phyloP scores from a whole-genome alignment of 208 protist genomes.

The Leishmania martiniquensis region DNA sequence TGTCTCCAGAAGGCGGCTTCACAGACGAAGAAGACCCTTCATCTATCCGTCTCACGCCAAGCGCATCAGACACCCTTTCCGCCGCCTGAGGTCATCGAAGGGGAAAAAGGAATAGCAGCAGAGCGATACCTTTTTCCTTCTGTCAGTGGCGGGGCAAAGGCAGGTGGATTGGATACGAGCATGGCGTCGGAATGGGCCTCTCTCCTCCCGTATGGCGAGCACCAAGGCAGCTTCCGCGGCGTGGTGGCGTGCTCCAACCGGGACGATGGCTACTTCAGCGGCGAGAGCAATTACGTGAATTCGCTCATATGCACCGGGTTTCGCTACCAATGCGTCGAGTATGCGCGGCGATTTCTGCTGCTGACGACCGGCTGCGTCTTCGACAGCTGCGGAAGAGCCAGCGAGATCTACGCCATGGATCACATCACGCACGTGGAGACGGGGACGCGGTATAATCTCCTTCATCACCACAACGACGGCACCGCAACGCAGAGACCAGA shows the following conservation, averaged over 20 bases:
- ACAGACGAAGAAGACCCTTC: neutral
- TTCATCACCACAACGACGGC: constrained; percentile 55
- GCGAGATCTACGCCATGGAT: constrained; percentile 74
- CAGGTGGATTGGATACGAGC: neutral
- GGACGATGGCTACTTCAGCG: constrained; percentile 86
- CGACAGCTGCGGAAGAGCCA: constrained; percentile 60
- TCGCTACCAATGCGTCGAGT: constrained; percentile 86
- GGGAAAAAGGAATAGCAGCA: neutral
- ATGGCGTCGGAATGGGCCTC: constrained; percentile 7
- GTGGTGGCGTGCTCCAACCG: constrained; percentile 73
- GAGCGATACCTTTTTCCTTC: neutral
- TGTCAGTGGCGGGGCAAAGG: neutral
- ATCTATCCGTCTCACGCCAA: neutral
- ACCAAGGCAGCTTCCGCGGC: constrained; percentile 70
- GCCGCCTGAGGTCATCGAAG: neutral
- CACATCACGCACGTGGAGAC: constrained; percentile 69
- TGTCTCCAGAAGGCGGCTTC: neutral
- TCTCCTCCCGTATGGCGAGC: constrained; percentile 59
- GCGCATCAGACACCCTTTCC: neutral
- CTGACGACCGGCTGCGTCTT: constrained; percentile 80
- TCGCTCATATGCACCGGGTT: constrained; percentile 70
- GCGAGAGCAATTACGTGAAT: constrained; percentile 79
- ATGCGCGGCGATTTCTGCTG: constrained; percentile 75
- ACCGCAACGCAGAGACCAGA: constrained; percentile 37
- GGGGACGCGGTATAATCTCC: constrained; percentile 43